Base-by-base conservation (phyloP, 768 basidiomycete species). In the Gelatoporia subvermispora region DNA sequence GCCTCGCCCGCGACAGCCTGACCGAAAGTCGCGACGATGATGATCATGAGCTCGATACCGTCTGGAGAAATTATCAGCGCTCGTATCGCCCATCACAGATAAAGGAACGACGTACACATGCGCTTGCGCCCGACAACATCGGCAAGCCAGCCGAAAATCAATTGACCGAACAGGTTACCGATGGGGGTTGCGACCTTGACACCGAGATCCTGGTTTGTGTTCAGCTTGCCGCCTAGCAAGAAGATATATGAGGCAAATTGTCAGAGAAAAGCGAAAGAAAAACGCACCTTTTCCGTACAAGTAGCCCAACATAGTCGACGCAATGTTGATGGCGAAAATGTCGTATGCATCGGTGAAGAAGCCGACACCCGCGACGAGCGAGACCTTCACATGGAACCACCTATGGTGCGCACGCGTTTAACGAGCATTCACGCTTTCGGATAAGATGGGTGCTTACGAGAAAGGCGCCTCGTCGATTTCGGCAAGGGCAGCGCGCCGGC, bases 301-400 rank as follows among this genome's bases (percentile, higher is more conserved):
- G 59, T 84, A 88, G 21, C 85, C 88, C 48, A 95, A 68, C 89
- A 94, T 93, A 0, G 73, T 73, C 0, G 86, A 80, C 0, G 81
- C 90, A 39, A 94, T 88, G 65, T 84, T 90, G 69, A 94, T 94
- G 7, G 89, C 87, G 60, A 93, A 96, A 51, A 94, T 84, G 53
- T 92, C 90, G 59, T 89, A 89, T 50, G 61, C 53, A 49, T 57
- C 91, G 42, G 92, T 92, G 74, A 93, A 94, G 76, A 94, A 93
- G 22, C 92, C 92, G 9, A 85, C 85, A 57, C 92, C 89, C 2
- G 88, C 72, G 35, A 74, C 69, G 28, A 62, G 20, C 47, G 55
- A 60, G 17, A 73, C 76, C 65, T 90, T 92, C 48, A 84, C 81
- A 59, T 93, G 92, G 72, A 92, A 93, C 82, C 84, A 88, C 7